Percentiles rank a stretch among this genome's conserved stretches.
Evolutionary conservation across 805 yeast genomes (phyloP).

Genomic region (Candida krabiensis): DNA sequence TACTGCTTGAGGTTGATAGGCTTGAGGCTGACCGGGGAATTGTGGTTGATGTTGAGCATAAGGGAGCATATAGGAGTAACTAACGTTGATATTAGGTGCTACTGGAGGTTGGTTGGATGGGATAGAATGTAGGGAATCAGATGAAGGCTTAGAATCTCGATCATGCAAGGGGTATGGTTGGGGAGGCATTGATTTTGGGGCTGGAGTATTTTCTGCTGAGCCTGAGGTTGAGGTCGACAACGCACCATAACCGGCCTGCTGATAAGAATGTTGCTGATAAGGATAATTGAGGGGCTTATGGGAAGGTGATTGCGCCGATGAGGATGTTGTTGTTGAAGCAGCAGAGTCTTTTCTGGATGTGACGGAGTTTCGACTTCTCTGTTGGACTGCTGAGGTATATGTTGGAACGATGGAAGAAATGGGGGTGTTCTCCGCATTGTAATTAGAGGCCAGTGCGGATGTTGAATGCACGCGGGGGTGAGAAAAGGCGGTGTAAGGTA

Average conservation of each 20-base stretch:
- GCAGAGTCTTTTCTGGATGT: conserved; percentile 4
- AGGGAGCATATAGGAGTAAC: conserved; percentile 2
- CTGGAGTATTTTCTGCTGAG: not conserved
- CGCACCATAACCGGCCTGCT: not conserved
- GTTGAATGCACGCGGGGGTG: conserved; percentile 4
- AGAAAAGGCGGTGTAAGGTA: not conserved
- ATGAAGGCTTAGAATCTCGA: not conserved
- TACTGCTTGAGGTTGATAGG: conserved; percentile 10
- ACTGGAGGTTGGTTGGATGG: not conserved
- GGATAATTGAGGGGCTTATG: not conserved
- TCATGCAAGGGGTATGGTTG: conserved; percentile 1
- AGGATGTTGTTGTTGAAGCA: conserved; percentile 4
- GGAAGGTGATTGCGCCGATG: conserved; percentile 6
- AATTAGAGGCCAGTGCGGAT: not conserved
- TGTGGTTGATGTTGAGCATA: conserved; percentile 1
- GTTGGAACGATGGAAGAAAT: not conserved
- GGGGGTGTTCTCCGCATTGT: not conserved
- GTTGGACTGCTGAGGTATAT: no score
- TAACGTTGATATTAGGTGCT: not conserved
- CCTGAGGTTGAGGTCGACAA: not conserved
- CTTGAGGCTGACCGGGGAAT: conserved; percentile 6
- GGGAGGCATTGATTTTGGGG: not conserved
- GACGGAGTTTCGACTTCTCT: not conserved
- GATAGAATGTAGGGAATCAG: not conserved
- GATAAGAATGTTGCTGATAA: conserved; percentile 1